Base-by-base conservation (phyloP, 371 early-diverging fungal species). In the Lichtheimia ornata region DNA sequence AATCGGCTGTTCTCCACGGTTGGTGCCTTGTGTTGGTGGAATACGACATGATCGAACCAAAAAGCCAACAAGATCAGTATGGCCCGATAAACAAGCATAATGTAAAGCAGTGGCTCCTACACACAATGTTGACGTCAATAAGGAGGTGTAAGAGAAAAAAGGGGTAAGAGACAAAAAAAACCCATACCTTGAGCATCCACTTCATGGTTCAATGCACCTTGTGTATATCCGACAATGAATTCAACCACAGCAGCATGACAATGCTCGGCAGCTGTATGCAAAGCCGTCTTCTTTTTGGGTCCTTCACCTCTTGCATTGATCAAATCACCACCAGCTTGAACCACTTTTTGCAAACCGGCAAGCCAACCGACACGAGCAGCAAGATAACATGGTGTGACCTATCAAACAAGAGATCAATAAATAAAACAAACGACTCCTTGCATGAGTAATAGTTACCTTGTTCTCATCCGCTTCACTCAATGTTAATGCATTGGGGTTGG, bases 361-460 rank as follows among this genome's bases (percentile, higher is more conserved):
- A 76, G 65, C 77, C 77, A 81, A 58, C 77, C 76, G 47, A 72
- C 63, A n/a, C 69, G 69, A 28, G 81, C 76, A 12, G 81, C 81
- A 30, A 81, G 53, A 65, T 77, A 81, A 40, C 66, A 67, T 5
- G 81, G 78, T n/a, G 78, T 62, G 2, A 73, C 66, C 61, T 65
- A 44, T 22, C 22, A 22, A 2, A 35, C 14, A 52, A 43, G 3
- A 14, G 11, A 11, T 35, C 6, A 35, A 35, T 47, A 27, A 40
- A 30, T 7, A 1, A n/a, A 45, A 27, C 5, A 4, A 45, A 15
- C 2, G 5, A 22, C 22, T 2, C 47, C 47, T 5, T n/a, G 22
- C 5, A n/a, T 17, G 47, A 9, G n/a, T 47, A 18, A 47, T 22
- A 47, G 22, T 41, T 59, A 65, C 61, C 59, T 76, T 75, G 15